phyloP scores from a whole-genome alignment of 2,329 filamentous ascomycete species.

The Fusarium decemcellulare region DNA sequence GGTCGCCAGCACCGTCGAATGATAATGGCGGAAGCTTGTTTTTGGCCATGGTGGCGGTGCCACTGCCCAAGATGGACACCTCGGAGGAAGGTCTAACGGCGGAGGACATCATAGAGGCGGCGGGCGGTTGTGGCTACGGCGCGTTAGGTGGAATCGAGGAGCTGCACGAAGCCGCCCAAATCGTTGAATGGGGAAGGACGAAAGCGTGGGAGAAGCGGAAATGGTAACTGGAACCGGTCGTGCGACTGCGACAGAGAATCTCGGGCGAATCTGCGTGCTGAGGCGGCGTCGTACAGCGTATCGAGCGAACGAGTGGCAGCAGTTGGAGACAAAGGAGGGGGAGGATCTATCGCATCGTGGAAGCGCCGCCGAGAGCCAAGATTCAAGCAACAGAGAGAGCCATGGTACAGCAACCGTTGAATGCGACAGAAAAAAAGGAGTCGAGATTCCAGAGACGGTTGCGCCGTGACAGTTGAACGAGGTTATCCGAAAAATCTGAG shows the following conservation, averaged over 20 bases:
- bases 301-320: constrained; percentile 41
- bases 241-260: constrained; percentile 16
- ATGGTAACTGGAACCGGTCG: constrained; percentile 10
- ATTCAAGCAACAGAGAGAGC: constrained; percentile 41
- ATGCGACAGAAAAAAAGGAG: constrained; percentile 9
- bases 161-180: constrained; percentile 29
- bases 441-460: constrained; percentile 2
- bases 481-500: constrained; percentile 14
- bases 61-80: constrained; percentile 40
- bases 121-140: constrained; percentile 16
- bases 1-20: constrained; percentile 45
- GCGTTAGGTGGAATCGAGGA: constrained; percentile 16
- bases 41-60: constrained; percentile 49
- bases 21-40: constrained; percentile 49
- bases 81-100: constrained; percentile 43
- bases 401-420: constrained; percentile 37
- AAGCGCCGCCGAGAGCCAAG: constrained; percentile 39
- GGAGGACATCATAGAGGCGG: constrained; percentile 41
- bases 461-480: constrained; percentile 8
- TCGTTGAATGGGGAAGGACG: constrained; percentile 24
- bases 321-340: constrained; percentile 41
- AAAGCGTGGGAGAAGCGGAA: constrained; percentile 14
- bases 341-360: constrained; percentile 44
- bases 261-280: constrained; percentile 29
- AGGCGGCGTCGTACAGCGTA: constrained; percentile 32